Evolutionary conservation across 176 grass and related monocot genomes (phyloP).

Genomic region (Ampelocalamus luodianensis): DNA sequence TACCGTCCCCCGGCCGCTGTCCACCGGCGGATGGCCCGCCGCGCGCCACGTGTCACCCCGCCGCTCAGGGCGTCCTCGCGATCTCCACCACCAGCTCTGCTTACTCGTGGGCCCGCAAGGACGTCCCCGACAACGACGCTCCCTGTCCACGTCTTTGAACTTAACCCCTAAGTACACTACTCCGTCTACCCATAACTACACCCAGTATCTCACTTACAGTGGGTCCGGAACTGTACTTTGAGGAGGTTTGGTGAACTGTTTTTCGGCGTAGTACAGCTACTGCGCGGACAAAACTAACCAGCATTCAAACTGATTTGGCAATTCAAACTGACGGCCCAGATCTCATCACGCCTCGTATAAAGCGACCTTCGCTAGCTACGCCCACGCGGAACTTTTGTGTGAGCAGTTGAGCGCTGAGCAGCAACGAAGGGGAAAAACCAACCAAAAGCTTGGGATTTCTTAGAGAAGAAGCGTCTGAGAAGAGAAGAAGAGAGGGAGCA

Average conservation of each 20-base stretch:
- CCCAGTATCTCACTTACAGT: not conserved
- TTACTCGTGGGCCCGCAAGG: slow-evolving; percentile 3
- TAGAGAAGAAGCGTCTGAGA: not conserved
- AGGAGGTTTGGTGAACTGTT: too few species aligned
- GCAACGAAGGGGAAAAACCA: not conserved
- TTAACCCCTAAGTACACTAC: slow-evolving; percentile 14
- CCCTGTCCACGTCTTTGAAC: not conserved
- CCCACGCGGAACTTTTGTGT: slow-evolving; percentile 17
- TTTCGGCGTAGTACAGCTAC: not conserved
- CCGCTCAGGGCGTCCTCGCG: not conserved
- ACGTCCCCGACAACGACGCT: not conserved
- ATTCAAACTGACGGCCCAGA: slow-evolving; percentile 33
- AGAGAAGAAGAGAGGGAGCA: slow-evolving; percentile 13
- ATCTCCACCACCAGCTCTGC: slow-evolving; percentile 1
- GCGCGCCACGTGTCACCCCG: not conserved
- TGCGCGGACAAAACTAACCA: slow-evolving; percentile 11
- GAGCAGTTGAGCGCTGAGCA: not conserved
- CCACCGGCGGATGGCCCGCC: not conserved
- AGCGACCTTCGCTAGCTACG: slow-evolving; percentile 27
- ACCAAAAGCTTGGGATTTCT: slow-evolving; percentile 1
- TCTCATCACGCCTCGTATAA: slow-evolving; percentile 35
- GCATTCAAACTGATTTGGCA: not conserved
- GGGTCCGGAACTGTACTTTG: not conserved
- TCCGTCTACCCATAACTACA: not conserved
- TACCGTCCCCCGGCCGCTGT: not conserved